phyloP scores from a whole-genome alignment of 2,329 filamentous ascomycete species.

The Mollisia scopiformis region DNA sequence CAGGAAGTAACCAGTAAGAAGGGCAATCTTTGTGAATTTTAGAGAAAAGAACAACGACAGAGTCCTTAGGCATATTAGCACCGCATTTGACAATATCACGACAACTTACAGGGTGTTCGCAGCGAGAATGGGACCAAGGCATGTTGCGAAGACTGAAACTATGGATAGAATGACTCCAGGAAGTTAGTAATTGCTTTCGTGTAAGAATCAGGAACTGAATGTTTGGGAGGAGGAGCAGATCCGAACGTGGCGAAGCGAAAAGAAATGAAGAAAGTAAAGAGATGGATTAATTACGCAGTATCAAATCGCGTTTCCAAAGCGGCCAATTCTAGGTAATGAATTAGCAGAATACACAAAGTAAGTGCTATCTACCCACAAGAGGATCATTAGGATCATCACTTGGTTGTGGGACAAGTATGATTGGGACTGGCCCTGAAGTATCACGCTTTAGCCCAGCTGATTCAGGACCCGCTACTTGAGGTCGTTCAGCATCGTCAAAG shows the following conservation, averaged over 20 bases:
- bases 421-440: slow-evolving; percentile 63
- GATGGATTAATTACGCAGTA: too few species aligned
- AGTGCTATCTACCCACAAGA: slow-evolving; percentile 51
- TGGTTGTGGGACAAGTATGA: slow-evolving; percentile 88
- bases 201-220: too few species aligned
- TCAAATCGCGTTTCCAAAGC: slow-evolving; percentile 80
- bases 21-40: slow-evolving; percentile 74
- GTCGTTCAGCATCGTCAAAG: slow-evolving; percentile 59
- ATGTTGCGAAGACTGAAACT: slow-evolving; percentile 80
- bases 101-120: slow-evolving; percentile 86
- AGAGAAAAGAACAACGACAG: slow-evolving; percentile 67
- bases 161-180: slow-evolving; percentile 79
- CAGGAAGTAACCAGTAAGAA: slow-evolving; percentile 86
- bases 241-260: too few species aligned
- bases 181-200: too few species aligned
- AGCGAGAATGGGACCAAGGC: slow-evolving; percentile 83
- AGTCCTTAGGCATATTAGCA: too few species aligned
- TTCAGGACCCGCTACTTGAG: slow-evolving; percentile 44
- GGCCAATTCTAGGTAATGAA: slow-evolving; percentile 70
- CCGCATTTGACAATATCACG: too few species aligned
- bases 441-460: slow-evolving; percentile 70
- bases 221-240: too few species aligned
- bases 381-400: slow-evolving; percentile 91
- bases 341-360: slow-evolving; percentile 12
- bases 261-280: too few species aligned